Evolutionary conservation across 2,329 filamentous ascomycete species (phyloP).

Genomic region (Lachnellula cervina): DNA sequence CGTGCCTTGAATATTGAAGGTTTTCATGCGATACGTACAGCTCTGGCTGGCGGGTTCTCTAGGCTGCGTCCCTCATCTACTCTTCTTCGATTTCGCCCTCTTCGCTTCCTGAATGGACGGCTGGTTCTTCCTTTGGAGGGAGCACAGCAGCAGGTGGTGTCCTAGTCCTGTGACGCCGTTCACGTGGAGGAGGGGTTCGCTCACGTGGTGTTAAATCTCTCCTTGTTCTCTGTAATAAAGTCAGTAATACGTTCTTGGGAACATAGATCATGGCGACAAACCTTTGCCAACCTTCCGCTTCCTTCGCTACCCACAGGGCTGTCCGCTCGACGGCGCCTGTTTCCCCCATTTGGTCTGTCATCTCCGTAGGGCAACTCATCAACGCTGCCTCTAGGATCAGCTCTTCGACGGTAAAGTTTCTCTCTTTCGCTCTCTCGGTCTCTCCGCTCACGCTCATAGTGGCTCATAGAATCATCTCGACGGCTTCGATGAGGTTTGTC

Average conservation of each 20-base stretch:
- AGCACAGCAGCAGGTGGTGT: constrained; percentile 41
- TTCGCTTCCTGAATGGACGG: constrained; percentile 71
- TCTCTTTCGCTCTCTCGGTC: constrained; percentile 89
- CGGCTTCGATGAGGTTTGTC: constrained; percentile 42
- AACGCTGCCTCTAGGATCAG: constrained; percentile 69
- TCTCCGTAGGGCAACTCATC: constrained; percentile 92
- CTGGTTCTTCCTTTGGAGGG: constrained; percentile 41
- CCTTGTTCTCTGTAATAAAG: constrained; percentile 45
- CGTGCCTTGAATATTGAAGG: constrained; percentile 24
- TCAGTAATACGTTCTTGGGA: constrained; percentile 10
- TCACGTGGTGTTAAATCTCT: constrained; percentile 55
- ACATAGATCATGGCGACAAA: constrained; percentile 9
- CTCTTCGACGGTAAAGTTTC: constrained; percentile 75
- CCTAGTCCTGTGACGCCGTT: constrained; percentile 52
- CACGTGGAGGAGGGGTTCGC: constrained; percentile 52
- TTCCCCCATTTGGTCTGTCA: constrained; percentile 50
- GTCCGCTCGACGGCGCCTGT: constrained; percentile 72
- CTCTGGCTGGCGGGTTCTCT: constrained; percentile 7
- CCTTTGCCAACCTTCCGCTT: constrained; percentile 59
- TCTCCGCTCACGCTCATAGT: constrained; percentile 81
- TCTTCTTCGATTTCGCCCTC: constrained; percentile 97
- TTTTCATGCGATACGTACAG: constrained; percentile 34
- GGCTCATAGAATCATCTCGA: constrained; percentile 56
- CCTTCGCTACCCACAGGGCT: constrained; percentile 55
- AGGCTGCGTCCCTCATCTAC: constrained; percentile 26